A percentile compares a stretch with the other conserved stretches of the same genome.
phyloP scores from a whole-genome alignment of 192 early-diverging fungal species.

The Rhizoclosmatium globosum region DNA sequence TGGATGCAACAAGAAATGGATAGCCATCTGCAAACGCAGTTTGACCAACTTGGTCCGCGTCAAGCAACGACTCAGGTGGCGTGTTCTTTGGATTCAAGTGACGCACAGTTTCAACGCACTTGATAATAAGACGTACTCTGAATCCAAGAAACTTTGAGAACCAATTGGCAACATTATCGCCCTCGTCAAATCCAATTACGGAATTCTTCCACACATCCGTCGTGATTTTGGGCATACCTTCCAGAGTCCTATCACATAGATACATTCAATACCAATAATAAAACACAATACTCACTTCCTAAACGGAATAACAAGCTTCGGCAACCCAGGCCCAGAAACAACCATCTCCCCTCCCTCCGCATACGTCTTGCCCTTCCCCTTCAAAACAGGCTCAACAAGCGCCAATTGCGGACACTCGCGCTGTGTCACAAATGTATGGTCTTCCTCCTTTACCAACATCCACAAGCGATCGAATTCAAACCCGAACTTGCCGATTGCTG shows the following conservation, averaged over 20 bases:
- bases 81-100: constrained; percentile 50
- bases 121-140: constrained; percentile 54
- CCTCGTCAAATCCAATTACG: constrained; percentile 67
- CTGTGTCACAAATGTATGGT: constrained; percentile 44
- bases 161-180: constrained; percentile 69
- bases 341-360: constrained; percentile 44
- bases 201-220: constrained; percentile 40
- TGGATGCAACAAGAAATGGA: constrained; percentile 72
- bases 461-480: constrained; percentile 57
- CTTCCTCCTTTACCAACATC: constrained; percentile 38
- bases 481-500: constrained; percentile 39
- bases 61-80: constrained; percentile 39
- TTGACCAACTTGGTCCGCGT: constrained; percentile 42
- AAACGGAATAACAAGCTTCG: constrained; percentile 20
- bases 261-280: background rate
- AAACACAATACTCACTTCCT: background rate
- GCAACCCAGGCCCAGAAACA: constrained; percentile 48
- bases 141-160: constrained; percentile 54
- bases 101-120: constrained; percentile 54
- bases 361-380: constrained; percentile 16
- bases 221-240: background rate
- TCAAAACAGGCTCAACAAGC: constrained; percentile 38
- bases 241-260: background rate
- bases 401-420: constrained; percentile 45
- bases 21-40: constrained; percentile 81